Evolutionary conservation across 2,329 filamentous ascomycete species (phyloP).

Genomic region (Diaporthe australafricana): DNA sequence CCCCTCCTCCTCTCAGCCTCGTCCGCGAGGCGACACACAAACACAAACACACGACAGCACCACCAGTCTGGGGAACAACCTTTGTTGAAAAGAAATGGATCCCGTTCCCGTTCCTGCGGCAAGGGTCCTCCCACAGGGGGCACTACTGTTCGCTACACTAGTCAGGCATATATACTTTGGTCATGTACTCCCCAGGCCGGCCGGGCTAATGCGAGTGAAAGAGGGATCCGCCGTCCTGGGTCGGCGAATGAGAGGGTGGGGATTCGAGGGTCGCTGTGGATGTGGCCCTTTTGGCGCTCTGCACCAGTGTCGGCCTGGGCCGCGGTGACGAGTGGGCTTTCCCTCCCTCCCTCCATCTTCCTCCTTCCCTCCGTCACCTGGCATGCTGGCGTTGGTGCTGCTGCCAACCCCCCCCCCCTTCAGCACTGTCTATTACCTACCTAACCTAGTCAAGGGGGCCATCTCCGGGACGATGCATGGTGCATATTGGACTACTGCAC

Average conservation of each 20-base stretch:
- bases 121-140: slow-evolving; percentile 2
- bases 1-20: background rate
- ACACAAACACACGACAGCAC: background rate
- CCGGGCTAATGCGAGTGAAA: slow-evolving; percentile 6
- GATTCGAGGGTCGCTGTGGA: background rate
- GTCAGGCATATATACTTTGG: background rate
- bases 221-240: slow-evolving; percentile 33
- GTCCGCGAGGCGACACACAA: background rate
- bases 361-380: background rate
- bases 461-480: slow-evolving; percentile 24
- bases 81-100: background rate
- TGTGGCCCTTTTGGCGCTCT: background rate
- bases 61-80: background rate
- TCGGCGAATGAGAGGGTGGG: slow-evolving; percentile 16
- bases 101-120: slow-evolving; percentile 2
- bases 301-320: slow-evolving; percentile 21
- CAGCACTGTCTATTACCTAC: background rate
- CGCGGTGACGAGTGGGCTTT: slow-evolving; percentile 7
- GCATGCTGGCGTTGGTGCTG: no score
- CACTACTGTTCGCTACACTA: slow-evolving; percentile 10
- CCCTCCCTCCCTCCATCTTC: background rate
- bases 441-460: slow-evolving; percentile 9
- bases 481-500: slow-evolving; percentile 19
- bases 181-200: background rate
- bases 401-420: background rate